Evolutionary conservation across 2,329 filamentous ascomycete genomes (phyloP), one percentile per base, ranked within the genome.

Genomic region (Penicillium sp.): DNA sequence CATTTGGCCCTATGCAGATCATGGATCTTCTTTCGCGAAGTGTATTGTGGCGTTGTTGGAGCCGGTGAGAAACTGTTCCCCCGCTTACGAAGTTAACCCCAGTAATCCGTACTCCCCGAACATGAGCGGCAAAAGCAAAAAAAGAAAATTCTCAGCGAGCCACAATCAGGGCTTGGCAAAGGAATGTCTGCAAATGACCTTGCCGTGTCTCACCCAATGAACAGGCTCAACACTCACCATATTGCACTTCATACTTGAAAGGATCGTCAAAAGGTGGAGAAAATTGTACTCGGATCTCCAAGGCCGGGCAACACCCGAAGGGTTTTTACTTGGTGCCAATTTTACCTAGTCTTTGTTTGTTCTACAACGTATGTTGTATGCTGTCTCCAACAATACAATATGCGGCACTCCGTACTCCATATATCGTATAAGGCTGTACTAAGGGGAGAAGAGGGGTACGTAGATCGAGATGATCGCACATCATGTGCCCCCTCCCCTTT

Each of bases 1-100:
- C 40, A 59, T 61, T 58, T 38, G 56, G 60, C 43, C 18, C 29
- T 48, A 39, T 59, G 61, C 59, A 63, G 61, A 58, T 63, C 51
- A 51, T 47, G 32, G 52, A 48, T 51, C 45, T 56, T 53, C 52
- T 27, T 23, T 39, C 32, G 39, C 27, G 29, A 26, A 44, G 6
- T 19, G 13, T 43, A 38, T 27, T 57, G 47, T 56, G 42, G 54
- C 51, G 56, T 56, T 49, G 43, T 30, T 45, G 26, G 49, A 40
- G 39, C 32, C 39, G 23, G 47, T 48, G 44, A 53, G 40, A 53
- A 53, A 38, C 29, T 32, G 30, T 48, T 50, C 40, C 46, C 52
- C 53, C 53, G 42, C 48, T 47, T 55, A 47, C 23, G 16, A 36
- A 34, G 34, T 39, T 32, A 34, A 53, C 23, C 13, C 19, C 34